These are phyloP conservation scores for Pseudocercospora fuligena DNA, from an alignment of 2,329 filamentous ascomycete genomes.

Conservation along the genomic window DNA sequence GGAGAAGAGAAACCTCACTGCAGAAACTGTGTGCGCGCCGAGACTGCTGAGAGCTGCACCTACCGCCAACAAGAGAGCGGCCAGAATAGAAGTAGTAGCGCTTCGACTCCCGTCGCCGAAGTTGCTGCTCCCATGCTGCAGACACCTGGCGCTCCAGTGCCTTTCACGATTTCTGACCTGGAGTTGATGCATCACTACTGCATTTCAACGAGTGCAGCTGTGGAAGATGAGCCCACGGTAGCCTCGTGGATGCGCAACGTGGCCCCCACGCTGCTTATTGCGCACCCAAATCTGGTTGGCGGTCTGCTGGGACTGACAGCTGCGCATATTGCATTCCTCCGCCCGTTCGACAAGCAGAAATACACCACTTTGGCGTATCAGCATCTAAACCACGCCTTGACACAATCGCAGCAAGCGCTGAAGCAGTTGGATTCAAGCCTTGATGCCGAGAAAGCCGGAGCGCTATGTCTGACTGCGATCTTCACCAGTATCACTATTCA, in stretches of 20 bases:
- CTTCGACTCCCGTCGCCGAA: background rate
- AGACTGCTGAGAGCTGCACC: slow-evolving; percentile 1
- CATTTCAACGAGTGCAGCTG: background rate
- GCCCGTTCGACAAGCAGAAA: slow-evolving; percentile 4
- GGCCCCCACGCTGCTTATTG: background rate
- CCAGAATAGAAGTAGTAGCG: background rate
- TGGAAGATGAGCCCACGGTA: slow-evolving; percentile 8
- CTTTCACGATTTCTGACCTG: background rate
- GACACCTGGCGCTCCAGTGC: background rate
- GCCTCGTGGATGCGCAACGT: slow-evolving; percentile 6
- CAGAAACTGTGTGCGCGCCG: slow-evolving; percentile 9
- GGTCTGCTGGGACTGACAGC: slow-evolving; percentile 8
- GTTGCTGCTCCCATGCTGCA: background rate
- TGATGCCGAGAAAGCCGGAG: slow-evolving; percentile 5
- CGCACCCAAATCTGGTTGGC: slow-evolving; percentile 5
- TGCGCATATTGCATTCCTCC: slow-evolving; percentile 3
- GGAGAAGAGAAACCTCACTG: background rate
- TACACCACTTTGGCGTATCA: slow-evolving; percentile 3
- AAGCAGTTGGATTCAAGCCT: background rate
- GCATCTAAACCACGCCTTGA: slow-evolving; percentile 11
- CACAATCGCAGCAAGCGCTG: slow-evolving; percentile 3
- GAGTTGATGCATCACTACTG: slow-evolving; percentile 14
- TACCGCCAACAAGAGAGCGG: background rate
- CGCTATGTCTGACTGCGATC: slow-evolving; percentile 6
- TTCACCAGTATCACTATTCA: slow-evolving; percentile 11